phyloP scores from a whole-genome alignment of 805 yeast species.

The Teunomyces cretensis region DNA sequence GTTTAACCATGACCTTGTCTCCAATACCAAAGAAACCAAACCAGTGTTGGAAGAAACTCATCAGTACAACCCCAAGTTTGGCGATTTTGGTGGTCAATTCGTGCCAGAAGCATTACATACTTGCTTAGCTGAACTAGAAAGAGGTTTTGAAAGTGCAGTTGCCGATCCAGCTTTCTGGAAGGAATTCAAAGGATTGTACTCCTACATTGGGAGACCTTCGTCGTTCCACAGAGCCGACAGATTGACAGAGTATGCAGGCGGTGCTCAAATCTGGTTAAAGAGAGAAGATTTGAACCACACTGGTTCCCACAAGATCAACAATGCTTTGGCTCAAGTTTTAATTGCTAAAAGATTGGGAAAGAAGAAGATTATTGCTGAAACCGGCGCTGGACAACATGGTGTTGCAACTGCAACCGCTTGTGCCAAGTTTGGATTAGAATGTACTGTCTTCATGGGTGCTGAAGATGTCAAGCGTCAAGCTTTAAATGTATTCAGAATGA shows the following conservation, averaged over 20 bases:
- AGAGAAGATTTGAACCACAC: slow-evolving; percentile 94
- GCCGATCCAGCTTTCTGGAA: slow-evolving; percentile 94
- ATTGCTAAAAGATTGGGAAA: slow-evolving; percentile 80
- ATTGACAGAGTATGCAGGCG: slow-evolving; percentile 86
- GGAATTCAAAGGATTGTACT: slow-evolving; percentile 79
- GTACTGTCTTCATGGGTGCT: slow-evolving; percentile 98
- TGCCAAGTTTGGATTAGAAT: slow-evolving; percentile 88
- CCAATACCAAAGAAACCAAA: slow-evolving; percentile 27
- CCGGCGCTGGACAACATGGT: slow-evolving; percentile 94
- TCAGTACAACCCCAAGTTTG: slow-evolving; percentile 75
- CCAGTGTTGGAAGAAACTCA: slow-evolving; percentile 55
- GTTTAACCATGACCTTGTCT: slow-evolving; percentile 16
- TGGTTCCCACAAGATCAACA: slow-evolving; percentile 85
- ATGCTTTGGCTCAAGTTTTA: slow-evolving; percentile 79
- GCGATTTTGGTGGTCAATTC: slow-evolving; percentile 97
- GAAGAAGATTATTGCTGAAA: slow-evolving; percentile 77
- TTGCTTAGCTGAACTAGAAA: slow-evolving; percentile 85
- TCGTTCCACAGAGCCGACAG: slow-evolving; percentile 88
- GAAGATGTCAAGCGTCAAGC: slow-evolving; percentile 99
- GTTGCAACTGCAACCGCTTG: slow-evolving; percentile 92
- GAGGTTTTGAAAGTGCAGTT: slow-evolving; percentile 81
- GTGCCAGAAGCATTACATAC: slow-evolving; percentile 96
- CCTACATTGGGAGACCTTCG: slow-evolving; percentile 96
- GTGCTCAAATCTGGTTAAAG: slow-evolving; percentile 92
- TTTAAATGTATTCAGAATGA: slow-evolving; percentile 94